Conservation (phyloP, 441 rosid species). For the Melastoma candidum region DNA sequence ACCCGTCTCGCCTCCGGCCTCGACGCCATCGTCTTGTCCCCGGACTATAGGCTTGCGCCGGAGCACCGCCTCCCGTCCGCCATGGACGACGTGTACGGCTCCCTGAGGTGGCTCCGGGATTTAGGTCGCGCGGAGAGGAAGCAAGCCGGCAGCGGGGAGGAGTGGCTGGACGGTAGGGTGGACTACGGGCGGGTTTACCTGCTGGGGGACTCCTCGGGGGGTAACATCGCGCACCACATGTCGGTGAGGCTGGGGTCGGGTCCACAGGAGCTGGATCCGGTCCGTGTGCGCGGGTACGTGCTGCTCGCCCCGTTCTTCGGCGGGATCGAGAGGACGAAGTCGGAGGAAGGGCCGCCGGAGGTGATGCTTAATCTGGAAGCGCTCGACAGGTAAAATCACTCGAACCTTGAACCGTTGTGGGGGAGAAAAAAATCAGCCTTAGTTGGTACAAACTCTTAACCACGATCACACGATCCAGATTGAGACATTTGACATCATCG, state of each 20-base stretch:
- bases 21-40: constrained; percentile 36
- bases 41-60: constrained; percentile 51
- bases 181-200: constrained; percentile 42
- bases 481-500: no score
- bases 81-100: constrained; percentile 40
- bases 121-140: constrained; percentile 26
- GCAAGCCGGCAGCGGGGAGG: constrained; percentile 14
- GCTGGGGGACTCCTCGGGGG: constrained; percentile 51
- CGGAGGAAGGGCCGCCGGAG: constrained; percentile 70
- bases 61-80: constrained; percentile 56
- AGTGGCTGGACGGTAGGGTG: constrained; percentile 39
- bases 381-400: constrained; percentile 53
- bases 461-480: no score
- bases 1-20: constrained; percentile 36
- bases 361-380: constrained; percentile 41
- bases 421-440: no score
- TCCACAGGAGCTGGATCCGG: constrained; percentile 31
- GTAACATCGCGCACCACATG: constrained; percentile 45
- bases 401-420: no score
- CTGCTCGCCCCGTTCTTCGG: constrained; percentile 80
- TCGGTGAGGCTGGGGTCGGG: constrained; percentile 29
- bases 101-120: constrained; percentile 46
- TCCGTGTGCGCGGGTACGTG: constrained; percentile 53
- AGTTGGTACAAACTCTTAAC: no score
- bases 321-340: constrained; percentile 61